Percentiles rank a stretch among this genome's conserved stretches.
Conservation (phyloP, 441 rosid species). For the Macaranga tanarius region DNA sequence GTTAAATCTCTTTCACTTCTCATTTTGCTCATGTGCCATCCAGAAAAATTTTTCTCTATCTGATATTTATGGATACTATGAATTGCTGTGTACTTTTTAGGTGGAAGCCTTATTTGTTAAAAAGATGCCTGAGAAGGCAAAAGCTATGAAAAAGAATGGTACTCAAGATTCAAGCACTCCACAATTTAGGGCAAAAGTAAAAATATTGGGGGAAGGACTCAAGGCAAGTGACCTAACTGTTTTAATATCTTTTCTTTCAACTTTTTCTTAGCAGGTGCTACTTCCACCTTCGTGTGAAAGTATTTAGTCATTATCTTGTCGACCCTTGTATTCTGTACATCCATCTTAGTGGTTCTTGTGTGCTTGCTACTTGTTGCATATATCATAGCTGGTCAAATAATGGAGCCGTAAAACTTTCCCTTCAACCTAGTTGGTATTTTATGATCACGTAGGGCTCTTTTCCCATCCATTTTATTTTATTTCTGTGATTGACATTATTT, state of each 20-base stretch:
- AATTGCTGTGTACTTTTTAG: conserved; percentile 45
- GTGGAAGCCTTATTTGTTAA: conserved; percentile 50
- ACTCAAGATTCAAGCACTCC: conserved; percentile 27
- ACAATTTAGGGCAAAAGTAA: conserved; percentile 56
- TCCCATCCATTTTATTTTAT: neutral
- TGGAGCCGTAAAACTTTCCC: too few species aligned
- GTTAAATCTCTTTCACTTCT: neutral
- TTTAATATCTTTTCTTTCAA: neutral
- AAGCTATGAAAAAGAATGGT: conserved; percentile 52
- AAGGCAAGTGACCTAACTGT: conserved; percentile 47
- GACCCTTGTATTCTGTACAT: neutral
- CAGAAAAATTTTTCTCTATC: neutral
- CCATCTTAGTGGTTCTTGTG: neutral
- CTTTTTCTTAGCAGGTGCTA: neutral
- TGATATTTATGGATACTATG: conserved; percentile 9
- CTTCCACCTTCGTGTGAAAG: neutral
- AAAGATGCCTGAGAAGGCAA: conserved; percentile 50
- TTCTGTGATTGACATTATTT: neutral
- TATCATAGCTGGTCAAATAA: too few species aligned
- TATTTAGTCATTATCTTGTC: neutral
- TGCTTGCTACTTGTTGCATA: neutral
- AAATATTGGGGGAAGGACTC: conserved; percentile 76
- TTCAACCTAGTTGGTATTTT: neutral
- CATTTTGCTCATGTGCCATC: neutral
- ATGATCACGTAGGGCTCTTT: too few species aligned